phyloP scores from a whole-genome alignment of 2,329 filamentous ascomycete species.

The Massarina eburnea region DNA sequence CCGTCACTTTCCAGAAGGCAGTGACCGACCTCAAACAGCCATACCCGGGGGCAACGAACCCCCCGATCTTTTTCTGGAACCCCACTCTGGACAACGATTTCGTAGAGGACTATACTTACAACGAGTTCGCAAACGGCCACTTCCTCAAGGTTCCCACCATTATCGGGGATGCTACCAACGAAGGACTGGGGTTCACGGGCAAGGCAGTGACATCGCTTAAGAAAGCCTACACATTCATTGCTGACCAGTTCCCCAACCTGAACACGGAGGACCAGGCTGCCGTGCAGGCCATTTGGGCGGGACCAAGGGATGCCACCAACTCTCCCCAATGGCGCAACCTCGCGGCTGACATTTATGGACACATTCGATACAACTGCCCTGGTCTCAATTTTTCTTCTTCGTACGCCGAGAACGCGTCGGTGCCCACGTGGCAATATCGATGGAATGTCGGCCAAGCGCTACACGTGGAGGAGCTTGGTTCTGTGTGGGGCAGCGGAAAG shows the following conservation, averaged over 20 bases:
- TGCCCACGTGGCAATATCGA: slow-evolving; percentile 50
- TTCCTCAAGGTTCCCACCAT: slow-evolving; percentile 47
- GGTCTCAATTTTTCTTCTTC: slow-evolving; percentile 45
- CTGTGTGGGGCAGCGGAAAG: slow-evolving; percentile 43
- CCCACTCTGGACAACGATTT: slow-evolving; percentile 48
- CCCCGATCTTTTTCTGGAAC: slow-evolving; percentile 46
- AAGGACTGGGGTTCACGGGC: slow-evolving; percentile 45
- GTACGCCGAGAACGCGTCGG: slow-evolving; percentile 28
- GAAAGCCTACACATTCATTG: slow-evolving; percentile 40
- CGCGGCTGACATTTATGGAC: slow-evolving; percentile 48
- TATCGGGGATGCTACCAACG: slow-evolving; percentile 50
- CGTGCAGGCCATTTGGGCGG: slow-evolving; percentile 35
- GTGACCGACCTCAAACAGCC: slow-evolving; percentile 37
- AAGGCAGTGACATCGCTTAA: slow-evolving; percentile 37
- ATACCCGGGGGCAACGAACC: slow-evolving; percentile 39
- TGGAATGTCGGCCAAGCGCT: slow-evolving; percentile 49
- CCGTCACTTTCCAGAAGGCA: slow-evolving; percentile 42
- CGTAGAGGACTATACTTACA: slow-evolving; percentile 44
- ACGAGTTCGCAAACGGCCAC: slow-evolving; percentile 38
- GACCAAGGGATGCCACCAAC: slow-evolving; percentile 24
- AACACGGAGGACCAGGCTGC: slow-evolving; percentile 23
- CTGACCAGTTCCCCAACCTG: slow-evolving; percentile 43
- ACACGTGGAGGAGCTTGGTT: slow-evolving; percentile 41
- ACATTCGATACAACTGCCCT: slow-evolving; percentile 54
- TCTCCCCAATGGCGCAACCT: slow-evolving; percentile 36